Conservation (phyloP, 2,329 filamentous ascomycete genomes). For the Penicillium capsulatum region DNA sequence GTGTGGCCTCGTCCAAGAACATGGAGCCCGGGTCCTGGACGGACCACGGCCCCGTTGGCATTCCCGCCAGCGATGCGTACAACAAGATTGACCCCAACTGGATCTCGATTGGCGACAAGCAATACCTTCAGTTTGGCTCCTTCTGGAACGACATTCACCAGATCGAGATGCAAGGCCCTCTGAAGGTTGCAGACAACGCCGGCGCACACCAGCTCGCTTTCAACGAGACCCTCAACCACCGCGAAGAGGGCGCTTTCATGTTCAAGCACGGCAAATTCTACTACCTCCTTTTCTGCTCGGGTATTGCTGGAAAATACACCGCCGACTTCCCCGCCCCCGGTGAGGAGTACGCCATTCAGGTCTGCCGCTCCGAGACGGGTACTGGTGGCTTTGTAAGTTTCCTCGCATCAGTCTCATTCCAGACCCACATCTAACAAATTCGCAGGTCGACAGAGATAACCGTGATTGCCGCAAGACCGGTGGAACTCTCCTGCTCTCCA, state of each 20-base stretch:
- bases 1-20: conserved; percentile 49
- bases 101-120: conserved; percentile 40
- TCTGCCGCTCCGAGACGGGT: conserved; percentile 54
- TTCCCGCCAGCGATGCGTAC: conserved; percentile 44
- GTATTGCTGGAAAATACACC: conserved; percentile 57
- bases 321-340: conserved; percentile 50
- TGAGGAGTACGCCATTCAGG: conserved; percentile 61
- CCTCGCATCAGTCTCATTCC: neutral
- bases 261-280: conserved; percentile 55
- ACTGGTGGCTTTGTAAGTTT: conserved; percentile 51
- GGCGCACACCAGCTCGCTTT: conserved; percentile 53
- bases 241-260: conserved; percentile 56
- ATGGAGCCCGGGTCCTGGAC: conserved; percentile 39
- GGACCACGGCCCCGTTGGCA: conserved; percentile 33
- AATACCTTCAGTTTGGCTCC: conserved; percentile 61
- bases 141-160: conserved; percentile 66
- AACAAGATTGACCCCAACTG: conserved; percentile 61
- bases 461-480: conserved; percentile 53
- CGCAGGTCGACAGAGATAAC: conserved; percentile 52
- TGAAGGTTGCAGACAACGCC: conserved; percentile 31
- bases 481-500: conserved; percentile 58
- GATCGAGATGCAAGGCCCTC: conserved; percentile 44
- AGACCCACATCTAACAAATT: neutral
- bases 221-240: conserved; percentile 50
- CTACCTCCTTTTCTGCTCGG: conserved; percentile 60